Evolutionary conservation across 2,329 filamentous ascomycete species (phyloP).

Genomic region (Colletotrichum tamarilloi): DNA sequence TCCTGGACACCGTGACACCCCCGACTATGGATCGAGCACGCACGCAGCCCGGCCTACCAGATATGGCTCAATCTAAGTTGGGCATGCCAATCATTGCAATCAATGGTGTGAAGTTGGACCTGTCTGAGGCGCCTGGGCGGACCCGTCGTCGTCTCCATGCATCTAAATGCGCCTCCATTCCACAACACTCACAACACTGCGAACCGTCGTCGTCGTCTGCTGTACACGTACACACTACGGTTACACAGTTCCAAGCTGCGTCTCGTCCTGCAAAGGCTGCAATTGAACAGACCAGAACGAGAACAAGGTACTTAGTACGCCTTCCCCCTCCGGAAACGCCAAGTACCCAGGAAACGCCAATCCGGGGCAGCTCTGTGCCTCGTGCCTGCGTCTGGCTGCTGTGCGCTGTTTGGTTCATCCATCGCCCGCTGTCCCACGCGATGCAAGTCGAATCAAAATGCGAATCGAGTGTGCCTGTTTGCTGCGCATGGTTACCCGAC

Average conservation of each 20-base stretch:
- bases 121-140: too few relatives aligned
- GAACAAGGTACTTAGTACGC: background rate
- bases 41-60: constrained; percentile 9
- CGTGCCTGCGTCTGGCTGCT: constrained; percentile 3
- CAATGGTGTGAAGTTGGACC: background rate
- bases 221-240: background rate
- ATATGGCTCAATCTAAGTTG: constrained; percentile 13
- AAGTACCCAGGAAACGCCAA: background rate
- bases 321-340: background rate
- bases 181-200: background rate
- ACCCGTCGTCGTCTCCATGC: background rate
- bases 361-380: constrained; percentile 12
- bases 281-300: background rate
- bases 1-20: constrained; percentile 3
- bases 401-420: constrained; percentile 3
- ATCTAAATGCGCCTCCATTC: background rate
- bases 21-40: background rate
- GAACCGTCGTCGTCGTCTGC: background rate
- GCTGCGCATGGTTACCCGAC: constrained; percentile 6
- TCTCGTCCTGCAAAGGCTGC: background rate
- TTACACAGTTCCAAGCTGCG: background rate
- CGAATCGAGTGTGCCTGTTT: background rate
- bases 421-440: background rate
- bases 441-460: background rate
- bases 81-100: constrained; percentile 11